Percentiles rank a stretch among this genome's conserved stretches.
Conservation (phyloP, 1,284 basidiomycete genomes). For the Trichosporon ovoides region DNA sequence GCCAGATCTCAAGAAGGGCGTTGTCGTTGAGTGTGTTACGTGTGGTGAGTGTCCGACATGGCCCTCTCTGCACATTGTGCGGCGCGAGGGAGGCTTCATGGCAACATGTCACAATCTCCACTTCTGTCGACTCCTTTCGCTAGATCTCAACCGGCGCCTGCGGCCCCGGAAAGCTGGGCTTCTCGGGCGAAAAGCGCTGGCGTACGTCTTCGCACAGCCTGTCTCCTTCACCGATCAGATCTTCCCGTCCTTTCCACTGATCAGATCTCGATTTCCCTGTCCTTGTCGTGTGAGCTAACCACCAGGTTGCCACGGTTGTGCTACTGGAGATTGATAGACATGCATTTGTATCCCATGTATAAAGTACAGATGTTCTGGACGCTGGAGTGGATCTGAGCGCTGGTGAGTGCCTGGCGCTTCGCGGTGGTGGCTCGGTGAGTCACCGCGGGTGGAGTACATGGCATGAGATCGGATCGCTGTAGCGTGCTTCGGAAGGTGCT, state of each 20-base stretch:
- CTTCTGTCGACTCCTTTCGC: no score
- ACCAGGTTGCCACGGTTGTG: slow-evolving; percentile 2
- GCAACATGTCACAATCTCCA: no score
- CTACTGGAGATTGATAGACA: slow-evolving; percentile 2
- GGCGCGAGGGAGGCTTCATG: no score
- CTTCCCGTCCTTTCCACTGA: no score
- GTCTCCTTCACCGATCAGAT: no score
- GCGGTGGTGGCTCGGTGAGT: slow-evolving; percentile 64
- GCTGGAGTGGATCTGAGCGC: neutral
- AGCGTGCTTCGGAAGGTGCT: no score
- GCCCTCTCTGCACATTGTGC: neutral
- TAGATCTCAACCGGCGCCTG: no score
- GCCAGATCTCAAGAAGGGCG: slow-evolving; percentile 80
- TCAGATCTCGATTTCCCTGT: no score
- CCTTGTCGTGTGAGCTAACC: neutral
- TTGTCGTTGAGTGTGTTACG: slow-evolving; percentile 93
- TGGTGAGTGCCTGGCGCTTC: neutral
- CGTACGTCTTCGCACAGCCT: no score
- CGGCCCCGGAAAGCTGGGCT: no score
- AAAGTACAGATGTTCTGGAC: neutral
- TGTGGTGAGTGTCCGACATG: slow-evolving; percentile 62
- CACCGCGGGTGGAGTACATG: slow-evolving; percentile 69
- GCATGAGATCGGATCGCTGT: no score
- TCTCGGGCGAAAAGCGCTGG: no score
- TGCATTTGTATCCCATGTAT: slow-evolving; percentile 5